phyloP scores from a whole-genome alignment of 306 rosid species.

The Ammopiptanthus mongolicus region DNA sequence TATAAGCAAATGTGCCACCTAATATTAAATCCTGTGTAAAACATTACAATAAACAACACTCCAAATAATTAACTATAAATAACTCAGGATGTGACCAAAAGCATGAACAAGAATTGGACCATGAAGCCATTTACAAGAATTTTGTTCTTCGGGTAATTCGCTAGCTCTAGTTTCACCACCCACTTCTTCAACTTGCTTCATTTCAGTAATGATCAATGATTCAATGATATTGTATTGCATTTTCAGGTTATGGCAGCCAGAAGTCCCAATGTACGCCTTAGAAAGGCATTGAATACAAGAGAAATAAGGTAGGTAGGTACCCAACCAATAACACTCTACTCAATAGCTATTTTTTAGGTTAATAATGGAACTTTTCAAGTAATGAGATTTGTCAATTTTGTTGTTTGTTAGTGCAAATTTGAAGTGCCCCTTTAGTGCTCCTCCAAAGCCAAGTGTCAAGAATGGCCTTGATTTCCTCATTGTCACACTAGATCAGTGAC shows the following conservation, averaged over 20 bases:
- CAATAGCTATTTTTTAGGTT: not conserved
- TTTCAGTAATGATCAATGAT: not conserved
- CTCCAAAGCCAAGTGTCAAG: slow-evolving; percentile 76
- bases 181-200: slow-evolving; percentile 8
- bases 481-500: slow-evolving; percentile 43
- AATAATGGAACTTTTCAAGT: not conserved
- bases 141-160: slow-evolving; percentile 74
- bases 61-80: not conserved
- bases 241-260: slow-evolving; percentile 94
- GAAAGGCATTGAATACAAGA: slow-evolving; percentile 43
- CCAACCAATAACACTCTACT: not conserved
- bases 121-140: slow-evolving; percentile 65
- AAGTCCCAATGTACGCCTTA: slow-evolving; percentile 77
- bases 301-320: slow-evolving; percentile 60
- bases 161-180: slow-evolving; percentile 9
- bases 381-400: not conserved
- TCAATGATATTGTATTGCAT: no score
- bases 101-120: slow-evolving; percentile 76
- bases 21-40: no score
- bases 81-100: slow-evolving; percentile 79
- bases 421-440: slow-evolving; percentile 85
- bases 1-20: no score
- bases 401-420: slow-evolving; percentile 34
- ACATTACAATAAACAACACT: no score
- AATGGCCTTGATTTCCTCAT: slow-evolving; percentile 60